Evolutionary conservation across 1,284 basidiomycete species (phyloP).

Genomic region (Somion occarium): DNA sequence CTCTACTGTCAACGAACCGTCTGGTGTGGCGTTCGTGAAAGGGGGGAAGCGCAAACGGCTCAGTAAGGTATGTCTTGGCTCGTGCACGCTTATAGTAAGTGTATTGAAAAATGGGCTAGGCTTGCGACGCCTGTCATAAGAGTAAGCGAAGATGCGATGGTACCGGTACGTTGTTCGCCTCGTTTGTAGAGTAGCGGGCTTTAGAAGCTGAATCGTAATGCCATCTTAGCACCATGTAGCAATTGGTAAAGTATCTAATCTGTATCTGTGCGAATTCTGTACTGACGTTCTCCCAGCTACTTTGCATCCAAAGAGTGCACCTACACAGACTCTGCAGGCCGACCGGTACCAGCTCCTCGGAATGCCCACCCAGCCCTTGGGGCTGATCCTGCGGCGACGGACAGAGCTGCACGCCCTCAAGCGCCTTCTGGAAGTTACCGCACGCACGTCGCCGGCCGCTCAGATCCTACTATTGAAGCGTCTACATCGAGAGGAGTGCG

Average conservation of each 20-base stretch:
- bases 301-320: constrained; percentile 77
- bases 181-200: constrained; percentile 8
- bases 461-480: constrained; percentile 2
- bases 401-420: neutral
- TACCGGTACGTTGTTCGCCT: constrained; percentile 46
- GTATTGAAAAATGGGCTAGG: constrained; percentile 35
- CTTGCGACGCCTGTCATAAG: constrained; percentile 80
- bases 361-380: constrained; percentile 14
- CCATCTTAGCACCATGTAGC: constrained; percentile 63
- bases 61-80: constrained; percentile 47
- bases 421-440: neutral
- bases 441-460: constrained; percentile 2
- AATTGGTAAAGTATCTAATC: constrained; percentile 54
- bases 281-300: constrained; percentile 40
- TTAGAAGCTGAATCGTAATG: constrained; percentile 8
- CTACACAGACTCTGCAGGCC: constrained; percentile 75
- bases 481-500: constrained; percentile 3
- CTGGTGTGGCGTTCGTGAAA: constrained; percentile 31
- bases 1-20: constrained; percentile 15
- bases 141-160: constrained; percentile 80
- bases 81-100: neutral
- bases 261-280: neutral
- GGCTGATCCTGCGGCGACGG: neutral
- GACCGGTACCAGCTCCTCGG: constrained; percentile 66
- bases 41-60: constrained; percentile 34